Base-by-base conservation (phyloP, 2,329 filamentous ascomycete genomes). In the Alternaria solani region DNA sequence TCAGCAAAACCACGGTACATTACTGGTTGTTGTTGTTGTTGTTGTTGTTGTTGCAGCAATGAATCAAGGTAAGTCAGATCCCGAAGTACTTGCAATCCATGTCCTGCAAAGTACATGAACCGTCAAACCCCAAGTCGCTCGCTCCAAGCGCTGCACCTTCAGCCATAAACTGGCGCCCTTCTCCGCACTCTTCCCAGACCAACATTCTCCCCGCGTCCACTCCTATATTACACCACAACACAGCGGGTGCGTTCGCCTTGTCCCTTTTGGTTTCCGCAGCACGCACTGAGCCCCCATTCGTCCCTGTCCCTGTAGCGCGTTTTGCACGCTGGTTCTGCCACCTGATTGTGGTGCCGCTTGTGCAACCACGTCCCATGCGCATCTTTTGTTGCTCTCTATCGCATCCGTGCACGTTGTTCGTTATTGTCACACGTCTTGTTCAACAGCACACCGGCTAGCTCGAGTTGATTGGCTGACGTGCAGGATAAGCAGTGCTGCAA, bases 401-500 rank as follows among this genome's bases (percentile, higher is more conserved):
- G 67, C 62, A 59, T 61, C 63, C 67, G 73, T 71, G 74, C 76
- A 78, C 72, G 69, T 75, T 77, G 68, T 76, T 72, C 71, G 74
- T 77, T 77, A 67, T 71, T 74, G 75, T 78, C 69, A 64, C 67
- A 77, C 71, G 49, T 65, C 63, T 64, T 71, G 72, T 73, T 72
- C 68, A 71, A 75, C 73, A 65, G 46, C 66, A 68, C 69, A 65
- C 66, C 47, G 59, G 58, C 63, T 70, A 56, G 59, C 67, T 63
- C 59, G 51, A 61, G 59, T 68, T 73, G 73, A 76, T 78, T 79
- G 76, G 79, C 80, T 80, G 77, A 80, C 77, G 66, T 69, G 70
- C 69, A 67, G 70, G 65, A 69, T 77, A 78, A 77, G 74, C 80
- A 74, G 73, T 82, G 68, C 78, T 83, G 66, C 79, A 81, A 61